Percentiles rank a stretch among this genome's conserved stretches.
phyloP scores from a whole-genome alignment of 2,329 filamentous ascomycete genomes.

The Beauveria medogensis region DNA sequence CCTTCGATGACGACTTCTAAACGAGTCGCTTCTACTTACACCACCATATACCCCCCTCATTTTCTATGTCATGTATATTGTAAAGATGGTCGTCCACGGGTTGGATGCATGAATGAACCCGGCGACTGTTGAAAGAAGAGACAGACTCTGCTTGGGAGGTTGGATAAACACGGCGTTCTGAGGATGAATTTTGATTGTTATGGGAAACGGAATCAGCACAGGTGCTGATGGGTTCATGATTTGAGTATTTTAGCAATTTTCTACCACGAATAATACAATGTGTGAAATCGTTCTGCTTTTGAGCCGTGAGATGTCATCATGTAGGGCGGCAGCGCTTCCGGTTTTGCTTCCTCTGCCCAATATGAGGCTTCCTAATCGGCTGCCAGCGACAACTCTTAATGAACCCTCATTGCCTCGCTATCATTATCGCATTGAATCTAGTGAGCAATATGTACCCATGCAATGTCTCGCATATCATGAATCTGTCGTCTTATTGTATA shows the following conservation, averaged over 20 bases:
- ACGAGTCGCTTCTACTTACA: conserved; percentile 18
- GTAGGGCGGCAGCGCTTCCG: not conserved
- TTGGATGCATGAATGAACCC: conserved; percentile 5
- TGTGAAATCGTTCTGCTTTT: not conserved
- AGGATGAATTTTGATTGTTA: conserved; percentile 2
- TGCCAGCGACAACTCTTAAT: too few species aligned
- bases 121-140: conserved; percentile 2
- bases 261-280: not conserved
- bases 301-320: not conserved
- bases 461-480: not conserved
- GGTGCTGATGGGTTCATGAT: conserved; percentile 9
- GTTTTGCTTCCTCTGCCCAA: not conserved
- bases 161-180: conserved; percentile 8
- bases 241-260: conserved; percentile 13
- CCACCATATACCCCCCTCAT: conserved; percentile 13
- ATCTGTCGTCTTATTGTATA: not conserved
- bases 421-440: too few species aligned
- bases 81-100: conserved; percentile 9
- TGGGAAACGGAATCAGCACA: not conserved
- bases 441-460: not conserved
- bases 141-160: conserved; percentile 1
- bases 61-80: conserved; percentile 13
- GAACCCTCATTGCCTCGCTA: too few species aligned
- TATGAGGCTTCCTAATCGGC: too few species aligned
- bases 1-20: conserved; percentile 96